A percentile compares a stretch with the other conserved stretches of the same genome.
phyloP scores from a whole-genome alignment of 1,139 yeast genomes.

The Eremothecium sinecaudum region DNA sequence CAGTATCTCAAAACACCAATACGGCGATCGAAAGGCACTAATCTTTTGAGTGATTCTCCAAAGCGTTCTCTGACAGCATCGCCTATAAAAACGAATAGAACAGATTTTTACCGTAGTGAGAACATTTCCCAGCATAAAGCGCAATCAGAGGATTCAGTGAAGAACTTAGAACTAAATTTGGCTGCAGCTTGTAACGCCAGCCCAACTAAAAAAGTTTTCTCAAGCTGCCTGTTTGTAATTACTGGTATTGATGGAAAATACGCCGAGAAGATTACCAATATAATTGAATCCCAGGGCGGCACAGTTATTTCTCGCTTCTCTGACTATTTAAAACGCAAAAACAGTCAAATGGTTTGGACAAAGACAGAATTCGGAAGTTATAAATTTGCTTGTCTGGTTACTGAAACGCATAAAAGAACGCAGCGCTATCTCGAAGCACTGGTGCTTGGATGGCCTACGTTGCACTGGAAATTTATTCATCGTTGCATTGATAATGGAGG shows the following conservation, averaged over 20 bases:
- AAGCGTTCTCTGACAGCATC: conserved; percentile 2
- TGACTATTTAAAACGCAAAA: conserved; percentile 9
- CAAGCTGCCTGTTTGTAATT: conserved; percentile 36
- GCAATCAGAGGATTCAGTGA: not conserved
- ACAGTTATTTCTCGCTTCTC: conserved; percentile 34
- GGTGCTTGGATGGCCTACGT: conserved; percentile 85
- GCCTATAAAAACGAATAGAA: not conserved
- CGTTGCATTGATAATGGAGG: conserved; percentile 38
- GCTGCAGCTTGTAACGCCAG: too few relatives aligned
- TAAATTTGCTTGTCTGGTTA: conserved; percentile 56
- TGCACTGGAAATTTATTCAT: conserved; percentile 51
- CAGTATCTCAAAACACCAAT: conserved; percentile 17
- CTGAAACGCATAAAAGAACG: conserved; percentile 52
- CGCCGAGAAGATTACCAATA: conserved; percentile 33
- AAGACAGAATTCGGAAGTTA: conserved; percentile 10
- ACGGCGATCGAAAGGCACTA: conserved; percentile 18
- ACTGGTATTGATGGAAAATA: conserved; percentile 36
- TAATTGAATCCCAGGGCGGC: conserved; percentile 41
- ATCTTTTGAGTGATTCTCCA: too few relatives aligned
- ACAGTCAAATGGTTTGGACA: conserved; percentile 10
- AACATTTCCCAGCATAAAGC: conserved; percentile 1
- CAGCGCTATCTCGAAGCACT: conserved; percentile 73
- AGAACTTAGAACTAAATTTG: not conserved
- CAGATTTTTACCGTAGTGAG: not conserved
- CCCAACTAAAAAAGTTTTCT: conserved; percentile 28